These are phyloP conservation scores for Hygrophorus pudorinus DNA, from an alignment of 768 basidiomycete genomes.

Conservation along the genomic window DNA sequence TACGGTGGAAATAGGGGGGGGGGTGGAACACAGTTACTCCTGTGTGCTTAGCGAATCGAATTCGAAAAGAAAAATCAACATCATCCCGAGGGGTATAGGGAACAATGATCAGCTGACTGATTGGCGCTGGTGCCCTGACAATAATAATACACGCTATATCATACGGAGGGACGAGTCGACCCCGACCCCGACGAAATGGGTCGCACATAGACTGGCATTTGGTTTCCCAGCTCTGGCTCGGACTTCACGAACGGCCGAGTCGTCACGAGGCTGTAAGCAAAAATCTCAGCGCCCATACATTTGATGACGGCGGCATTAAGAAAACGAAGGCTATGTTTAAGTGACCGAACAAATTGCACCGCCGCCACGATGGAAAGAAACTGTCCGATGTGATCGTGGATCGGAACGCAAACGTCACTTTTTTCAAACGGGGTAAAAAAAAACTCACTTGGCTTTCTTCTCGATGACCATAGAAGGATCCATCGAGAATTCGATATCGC, in stretches of 20 bases:
- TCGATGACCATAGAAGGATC: constrained; percentile 46
- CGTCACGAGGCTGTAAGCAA: constrained; percentile 28
- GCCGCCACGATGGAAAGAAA: constrained; percentile 11
- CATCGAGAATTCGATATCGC: constrained; percentile 45
- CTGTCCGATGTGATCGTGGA: not conserved
- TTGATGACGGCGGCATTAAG: too few relatives aligned
- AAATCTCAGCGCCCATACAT: constrained; percentile 5
- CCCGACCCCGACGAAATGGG: constrained; percentile 11
- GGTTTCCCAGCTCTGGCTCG: constrained; percentile 42
- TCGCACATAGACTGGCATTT: constrained; percentile 47
- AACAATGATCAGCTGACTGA: too few relatives aligned
- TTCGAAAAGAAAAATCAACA: too few relatives aligned
- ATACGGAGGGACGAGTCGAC: not conserved
- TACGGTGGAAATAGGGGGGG: too few relatives aligned
- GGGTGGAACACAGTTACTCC: too few relatives aligned
- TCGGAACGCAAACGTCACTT: not conserved
- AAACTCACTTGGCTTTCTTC: constrained; percentile 53
- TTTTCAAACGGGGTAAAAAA: not conserved
- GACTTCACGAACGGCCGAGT: constrained; percentile 51
- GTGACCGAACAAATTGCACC: too few relatives aligned
- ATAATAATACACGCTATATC: not conserved
- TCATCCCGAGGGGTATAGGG: too few relatives aligned
- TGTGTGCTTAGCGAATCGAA: too few relatives aligned
- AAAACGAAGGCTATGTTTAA: too few relatives aligned
- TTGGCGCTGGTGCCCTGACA: not conserved